These are phyloP conservation scores for Verbascum thapsus DNA, from an alignment of 257 asterid species.

Conservation along the genomic window DNA sequence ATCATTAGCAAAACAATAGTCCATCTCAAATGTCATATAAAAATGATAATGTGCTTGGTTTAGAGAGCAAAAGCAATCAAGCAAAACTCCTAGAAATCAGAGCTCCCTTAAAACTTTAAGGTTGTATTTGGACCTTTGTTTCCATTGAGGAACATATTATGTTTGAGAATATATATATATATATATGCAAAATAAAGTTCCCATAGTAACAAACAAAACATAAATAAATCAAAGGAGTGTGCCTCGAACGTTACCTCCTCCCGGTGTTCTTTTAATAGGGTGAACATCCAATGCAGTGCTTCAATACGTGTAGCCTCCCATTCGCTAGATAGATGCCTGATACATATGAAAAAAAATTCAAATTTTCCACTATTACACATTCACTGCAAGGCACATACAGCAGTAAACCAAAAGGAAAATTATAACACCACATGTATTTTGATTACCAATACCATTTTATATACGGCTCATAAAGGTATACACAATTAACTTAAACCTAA, in stretches of 20 bases:
- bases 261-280: constrained; percentile 70
- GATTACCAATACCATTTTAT: constrained; percentile 13
- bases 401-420: constrained; percentile 8
- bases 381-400: no score
- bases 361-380: constrained; percentile 7
- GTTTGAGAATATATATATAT: no score
- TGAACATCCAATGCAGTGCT: constrained; percentile 91
- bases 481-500: constrained; percentile 19
- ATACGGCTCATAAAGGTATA: constrained; percentile 8
- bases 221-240: constrained; percentile 21
- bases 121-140: no score
- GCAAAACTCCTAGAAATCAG: neutral
- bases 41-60: no score
- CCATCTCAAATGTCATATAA: neutral
- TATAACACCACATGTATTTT: constrained; percentile 9
- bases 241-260: constrained; percentile 56
- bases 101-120: neutral
- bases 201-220: constrained; percentile 5
- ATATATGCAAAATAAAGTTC: neutral
- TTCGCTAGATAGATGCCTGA: constrained; percentile 88
- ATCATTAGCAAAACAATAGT: no score
- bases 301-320: constrained; percentile 99
- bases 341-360: constrained; percentile 25
- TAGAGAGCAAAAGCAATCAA: neutral
- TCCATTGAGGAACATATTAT: no score